Conservation (phyloP, 2,329 filamentous ascomycete species). For the Daldinia sp. region DNA sequence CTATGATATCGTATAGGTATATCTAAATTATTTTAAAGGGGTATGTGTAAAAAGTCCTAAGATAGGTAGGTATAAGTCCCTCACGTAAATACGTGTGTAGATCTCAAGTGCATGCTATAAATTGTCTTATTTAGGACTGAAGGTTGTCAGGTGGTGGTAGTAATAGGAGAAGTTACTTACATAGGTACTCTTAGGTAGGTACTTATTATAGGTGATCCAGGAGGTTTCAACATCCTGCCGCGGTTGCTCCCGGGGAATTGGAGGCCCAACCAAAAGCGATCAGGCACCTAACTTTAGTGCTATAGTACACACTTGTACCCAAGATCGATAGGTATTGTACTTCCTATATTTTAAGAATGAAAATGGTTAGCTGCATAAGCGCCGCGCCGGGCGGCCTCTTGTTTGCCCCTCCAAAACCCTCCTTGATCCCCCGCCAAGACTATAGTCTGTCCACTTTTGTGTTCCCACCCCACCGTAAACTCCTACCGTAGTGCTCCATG, state of each 20-base stretch:
- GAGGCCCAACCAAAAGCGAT: no score
- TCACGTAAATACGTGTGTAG: no score
- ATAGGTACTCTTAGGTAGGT: background rate
- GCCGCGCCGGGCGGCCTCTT: conserved; percentile 19
- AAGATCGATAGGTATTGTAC: background rate
- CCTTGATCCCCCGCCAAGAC: conserved; percentile 12
- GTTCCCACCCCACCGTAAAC: background rate
- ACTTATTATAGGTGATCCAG: background rate
- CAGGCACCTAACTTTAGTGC: no score
- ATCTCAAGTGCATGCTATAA: background rate
- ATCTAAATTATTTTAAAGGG: background rate
- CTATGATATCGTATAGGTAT: background rate
- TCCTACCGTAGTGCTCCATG: background rate
- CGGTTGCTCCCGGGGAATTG: background rate
- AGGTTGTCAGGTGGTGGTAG: no score
- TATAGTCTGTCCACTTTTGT: background rate
- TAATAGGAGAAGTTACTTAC: no score
- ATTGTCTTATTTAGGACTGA: background rate
- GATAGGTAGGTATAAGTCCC: no score
- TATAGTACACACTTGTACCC: no score
- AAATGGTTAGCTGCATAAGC: conserved; percentile 6
- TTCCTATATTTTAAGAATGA: background rate
- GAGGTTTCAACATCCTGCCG: background rate
- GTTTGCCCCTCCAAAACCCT: background rate
- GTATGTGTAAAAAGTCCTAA: background rate